These are phyloP conservation scores for Pythium oligandrum DNA, from an alignment of 352 stramenopile genomes.

Conservation along the genomic window DNA sequence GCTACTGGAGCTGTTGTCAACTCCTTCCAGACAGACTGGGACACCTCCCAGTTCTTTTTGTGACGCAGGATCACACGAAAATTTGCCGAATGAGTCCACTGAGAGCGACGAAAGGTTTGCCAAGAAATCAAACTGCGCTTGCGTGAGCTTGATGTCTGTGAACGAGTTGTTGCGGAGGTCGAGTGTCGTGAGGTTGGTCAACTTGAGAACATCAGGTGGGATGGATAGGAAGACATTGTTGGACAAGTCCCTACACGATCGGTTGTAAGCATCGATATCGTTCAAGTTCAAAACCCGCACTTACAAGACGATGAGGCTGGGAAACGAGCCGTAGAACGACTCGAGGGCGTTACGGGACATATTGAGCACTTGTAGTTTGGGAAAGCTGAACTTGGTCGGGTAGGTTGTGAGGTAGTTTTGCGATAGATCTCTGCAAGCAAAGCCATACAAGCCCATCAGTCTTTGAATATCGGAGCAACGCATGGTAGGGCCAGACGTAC, in stretches of 20 bases:
- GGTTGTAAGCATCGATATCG: not conserved
- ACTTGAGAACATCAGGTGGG: constrained; percentile 37
- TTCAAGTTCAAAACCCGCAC: constrained; percentile 4
- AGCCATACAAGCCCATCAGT: too few relatives aligned
- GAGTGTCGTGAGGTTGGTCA: constrained; percentile 35
- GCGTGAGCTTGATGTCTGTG: constrained; percentile 26
- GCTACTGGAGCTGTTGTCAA: not conserved
- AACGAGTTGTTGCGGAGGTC: constrained; percentile 55
- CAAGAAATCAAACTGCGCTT: constrained; percentile 18
- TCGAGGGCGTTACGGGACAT: constrained; percentile 48
- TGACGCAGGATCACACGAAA: constrained; percentile 21
- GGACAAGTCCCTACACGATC: constrained; percentile 33
- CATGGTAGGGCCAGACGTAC: constrained; percentile 23
- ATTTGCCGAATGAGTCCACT: constrained; percentile 31
- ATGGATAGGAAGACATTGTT: constrained; percentile 49
- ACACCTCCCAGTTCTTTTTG: constrained; percentile 22
- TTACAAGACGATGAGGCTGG: constrained; percentile 46
- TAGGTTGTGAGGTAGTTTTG: constrained; percentile 51
- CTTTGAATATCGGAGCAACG: not conserved
- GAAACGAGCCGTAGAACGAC: constrained; percentile 37
- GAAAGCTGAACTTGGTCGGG: constrained; percentile 42
- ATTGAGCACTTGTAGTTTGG: constrained; percentile 37
- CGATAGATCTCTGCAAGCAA: constrained; percentile 31
- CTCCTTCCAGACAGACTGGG: constrained; percentile 25
- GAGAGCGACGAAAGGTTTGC: constrained; percentile 32